Evolutionary conservation across 257 asterid genomes (phyloP).

Genomic region (Solanum piurae): DNA sequence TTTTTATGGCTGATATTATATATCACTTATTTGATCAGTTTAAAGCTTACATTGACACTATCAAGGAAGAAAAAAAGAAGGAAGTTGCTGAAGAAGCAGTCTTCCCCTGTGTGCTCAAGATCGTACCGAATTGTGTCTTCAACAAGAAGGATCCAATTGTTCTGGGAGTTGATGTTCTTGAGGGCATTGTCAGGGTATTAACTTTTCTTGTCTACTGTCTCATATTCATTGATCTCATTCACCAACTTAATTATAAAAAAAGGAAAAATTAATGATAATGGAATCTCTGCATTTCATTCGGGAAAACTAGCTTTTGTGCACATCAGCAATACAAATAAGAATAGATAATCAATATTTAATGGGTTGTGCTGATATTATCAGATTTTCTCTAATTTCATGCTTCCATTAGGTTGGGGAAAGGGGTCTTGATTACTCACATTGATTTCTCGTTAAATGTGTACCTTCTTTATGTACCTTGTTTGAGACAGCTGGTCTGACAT

Average conservation of each 20-base stretch:
- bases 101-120: conserved; percentile 91
- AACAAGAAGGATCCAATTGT: conserved; percentile 97
- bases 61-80: conserved; percentile 91
- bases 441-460: neutral
- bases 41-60: conserved; percentile 84
- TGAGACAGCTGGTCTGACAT: neutral
- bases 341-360: neutral
- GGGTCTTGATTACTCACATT: neutral
- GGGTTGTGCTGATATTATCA: neutral
- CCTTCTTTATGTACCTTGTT: neutral
- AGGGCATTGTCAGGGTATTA: conserved; percentile 75
- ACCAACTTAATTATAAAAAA: neutral
- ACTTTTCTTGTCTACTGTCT: neutral
- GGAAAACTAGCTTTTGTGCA: neutral
- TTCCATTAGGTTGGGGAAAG: neutral
- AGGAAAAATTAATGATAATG: neutral
- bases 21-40: conserved; percentile 91
- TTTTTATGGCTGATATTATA: conserved; percentile 81
- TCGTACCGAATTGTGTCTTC: conserved; percentile 77
- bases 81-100: conserved; percentile 97
- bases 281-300: neutral
- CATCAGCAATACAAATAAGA: neutral
- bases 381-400: neutral
- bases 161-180: conserved; percentile 86
- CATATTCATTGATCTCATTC: neutral